These are phyloP conservation scores for Malbranchea cinnamomea DNA, from an alignment of 2,329 filamentous ascomycete genomes.

Conservation along the genomic window DNA sequence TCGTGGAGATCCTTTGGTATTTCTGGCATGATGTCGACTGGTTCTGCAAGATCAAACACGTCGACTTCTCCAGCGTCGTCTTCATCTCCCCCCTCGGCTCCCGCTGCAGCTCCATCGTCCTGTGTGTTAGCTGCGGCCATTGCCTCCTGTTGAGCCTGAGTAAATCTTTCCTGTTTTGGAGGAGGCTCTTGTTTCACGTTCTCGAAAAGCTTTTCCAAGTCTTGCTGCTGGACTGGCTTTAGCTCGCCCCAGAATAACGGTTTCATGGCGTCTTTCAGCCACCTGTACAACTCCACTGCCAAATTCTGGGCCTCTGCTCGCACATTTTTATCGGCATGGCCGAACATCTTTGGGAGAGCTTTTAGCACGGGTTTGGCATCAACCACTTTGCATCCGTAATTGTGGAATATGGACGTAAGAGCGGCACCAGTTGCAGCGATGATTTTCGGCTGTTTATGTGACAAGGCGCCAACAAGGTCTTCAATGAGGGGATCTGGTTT, in stretches of 20 bases:
- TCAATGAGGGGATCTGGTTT: slow-evolving; percentile 74
- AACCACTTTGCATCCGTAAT: slow-evolving; percentile 84
- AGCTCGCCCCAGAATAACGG: slow-evolving; percentile 93
- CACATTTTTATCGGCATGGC: slow-evolving; percentile 95
- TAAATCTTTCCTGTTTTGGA: slow-evolving; percentile 78
- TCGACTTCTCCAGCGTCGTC: slow-evolving; percentile 56
- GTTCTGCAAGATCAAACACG: slow-evolving; percentile 66
- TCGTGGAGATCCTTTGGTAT: slow-evolving; percentile 73
- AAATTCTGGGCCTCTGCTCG: slow-evolving; percentile 84
- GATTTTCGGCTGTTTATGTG: slow-evolving; percentile 84
- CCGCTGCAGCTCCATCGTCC: slow-evolving; percentile 39
- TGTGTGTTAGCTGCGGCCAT: slow-evolving; percentile 52
- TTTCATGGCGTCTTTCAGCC: slow-evolving; percentile 96
- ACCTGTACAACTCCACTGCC: slow-evolving; percentile 87
- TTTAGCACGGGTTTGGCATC: slow-evolving; percentile 90
- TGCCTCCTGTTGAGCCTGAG: slow-evolving; percentile 78
- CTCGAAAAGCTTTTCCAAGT: slow-evolving; percentile 87
- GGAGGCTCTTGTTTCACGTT: slow-evolving; percentile 74
- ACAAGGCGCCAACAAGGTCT: slow-evolving; percentile 67
- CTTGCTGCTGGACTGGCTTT: slow-evolving; percentile 87
- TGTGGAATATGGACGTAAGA: slow-evolving; percentile 74
- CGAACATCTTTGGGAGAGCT: slow-evolving; percentile 74
- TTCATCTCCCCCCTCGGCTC: slow-evolving; percentile 47
- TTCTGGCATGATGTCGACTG: slow-evolving; percentile 71
- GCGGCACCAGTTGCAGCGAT: slow-evolving; percentile 61